Percentiles rank a stretch among this genome's conserved stretches.
Conservation (phyloP, 805 yeast species). For the Ogataea ganodermae region DNA sequence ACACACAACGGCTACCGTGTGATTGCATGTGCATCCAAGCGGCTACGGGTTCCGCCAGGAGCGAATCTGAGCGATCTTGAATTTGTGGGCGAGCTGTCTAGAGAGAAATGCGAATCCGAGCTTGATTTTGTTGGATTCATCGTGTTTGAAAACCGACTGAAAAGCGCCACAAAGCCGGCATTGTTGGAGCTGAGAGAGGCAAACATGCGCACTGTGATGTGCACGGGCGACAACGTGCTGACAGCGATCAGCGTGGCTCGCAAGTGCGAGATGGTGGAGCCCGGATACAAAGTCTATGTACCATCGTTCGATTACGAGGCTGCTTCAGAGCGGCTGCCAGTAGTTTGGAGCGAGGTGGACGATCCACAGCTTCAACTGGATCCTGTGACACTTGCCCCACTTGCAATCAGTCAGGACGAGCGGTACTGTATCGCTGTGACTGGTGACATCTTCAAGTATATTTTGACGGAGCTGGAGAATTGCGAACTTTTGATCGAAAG, state of each 20-base stretch:
- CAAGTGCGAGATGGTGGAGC: slow-evolving; percentile 70
- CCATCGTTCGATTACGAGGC: slow-evolving; percentile 54
- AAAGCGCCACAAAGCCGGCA: slow-evolving; percentile 63
- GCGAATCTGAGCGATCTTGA: slow-evolving; percentile 41
- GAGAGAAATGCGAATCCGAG: slow-evolving; percentile 70
- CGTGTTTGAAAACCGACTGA: slow-evolving; percentile 88
- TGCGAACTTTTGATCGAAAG: slow-evolving; percentile 44
- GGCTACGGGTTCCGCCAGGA: slow-evolving; percentile 28
- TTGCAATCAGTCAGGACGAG: slow-evolving; percentile 32
- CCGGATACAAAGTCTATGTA: slow-evolving; percentile 51
- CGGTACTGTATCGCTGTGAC: slow-evolving; percentile 79
- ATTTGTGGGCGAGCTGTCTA: slow-evolving; percentile 49
- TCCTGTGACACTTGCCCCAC: slow-evolving; percentile 58
- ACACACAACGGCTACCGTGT: slow-evolving; percentile 95
- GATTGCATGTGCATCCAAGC: slow-evolving; percentile 83
- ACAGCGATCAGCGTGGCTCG: slow-evolving; percentile 93
- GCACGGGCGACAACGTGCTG: slow-evolving; percentile 94
- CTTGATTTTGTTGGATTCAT: slow-evolving; percentile 84
- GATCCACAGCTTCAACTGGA: slow-evolving; percentile 61
- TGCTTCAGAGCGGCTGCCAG: slow-evolving; percentile 23
- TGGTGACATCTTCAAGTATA: slow-evolving; percentile 85
- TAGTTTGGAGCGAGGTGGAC: slow-evolving; percentile 71
- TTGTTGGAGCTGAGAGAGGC: slow-evolving; percentile 65
- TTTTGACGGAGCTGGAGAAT: slow-evolving; percentile 58
- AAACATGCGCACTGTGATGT: slow-evolving; percentile 82